phyloP scores from a whole-genome alignment of 176 grass and related monocot species.

The Hsuehochloa calcarea region DNA sequence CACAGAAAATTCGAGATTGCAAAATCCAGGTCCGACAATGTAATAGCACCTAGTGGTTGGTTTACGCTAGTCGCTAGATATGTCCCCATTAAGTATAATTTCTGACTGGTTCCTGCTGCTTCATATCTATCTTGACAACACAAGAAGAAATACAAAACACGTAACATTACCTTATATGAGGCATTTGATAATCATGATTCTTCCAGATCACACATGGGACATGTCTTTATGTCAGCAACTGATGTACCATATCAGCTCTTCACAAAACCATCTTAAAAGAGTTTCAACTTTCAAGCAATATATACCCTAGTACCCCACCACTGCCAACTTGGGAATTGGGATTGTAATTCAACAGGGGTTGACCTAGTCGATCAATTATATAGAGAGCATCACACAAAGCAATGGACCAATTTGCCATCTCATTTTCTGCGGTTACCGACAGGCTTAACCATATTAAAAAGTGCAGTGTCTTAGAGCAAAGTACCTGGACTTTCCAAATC shows the following conservation, averaged over 20 bases:
- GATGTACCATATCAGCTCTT: background rate
- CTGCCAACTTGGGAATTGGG: background rate
- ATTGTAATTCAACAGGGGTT: conserved; percentile 1
- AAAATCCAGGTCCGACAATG: no score
- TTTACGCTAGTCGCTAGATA: background rate
- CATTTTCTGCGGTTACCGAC: background rate
- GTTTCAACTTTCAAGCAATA: background rate
- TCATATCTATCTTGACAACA: background rate
- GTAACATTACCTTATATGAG: background rate
- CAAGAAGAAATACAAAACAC: background rate
- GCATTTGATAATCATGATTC: background rate
- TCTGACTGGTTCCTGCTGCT: background rate
- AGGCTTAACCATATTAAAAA: background rate
- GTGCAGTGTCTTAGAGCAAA: background rate
- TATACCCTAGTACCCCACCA: background rate
- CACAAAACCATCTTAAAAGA: conserved; percentile 1
- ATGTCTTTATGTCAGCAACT: background rate
- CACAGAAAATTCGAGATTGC: no score
- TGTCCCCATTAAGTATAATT: background rate
- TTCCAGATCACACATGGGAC: background rate
- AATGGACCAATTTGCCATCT: background rate
- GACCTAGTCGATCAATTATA: background rate
- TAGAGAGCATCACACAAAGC: background rate
- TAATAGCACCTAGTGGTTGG: background rate
- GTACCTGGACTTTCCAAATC: conserved; percentile 8